Evolutionary conservation across 2,329 filamentous ascomycete species (phyloP).

Genomic region (Hymenoscyphus salicellus): DNA sequence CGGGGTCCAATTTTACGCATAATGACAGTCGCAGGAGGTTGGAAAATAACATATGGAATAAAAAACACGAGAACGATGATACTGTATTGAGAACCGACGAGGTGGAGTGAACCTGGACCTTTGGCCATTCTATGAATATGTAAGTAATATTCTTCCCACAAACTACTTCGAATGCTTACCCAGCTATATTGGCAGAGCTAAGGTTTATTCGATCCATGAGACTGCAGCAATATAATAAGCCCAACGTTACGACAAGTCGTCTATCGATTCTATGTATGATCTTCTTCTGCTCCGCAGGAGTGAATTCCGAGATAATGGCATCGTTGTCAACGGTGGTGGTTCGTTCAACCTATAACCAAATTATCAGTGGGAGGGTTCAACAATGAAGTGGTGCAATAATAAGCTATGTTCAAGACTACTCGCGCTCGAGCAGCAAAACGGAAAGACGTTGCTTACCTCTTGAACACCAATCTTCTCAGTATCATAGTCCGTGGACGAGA

Average conservation of each 20-base stretch:
- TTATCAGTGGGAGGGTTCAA: neutral
- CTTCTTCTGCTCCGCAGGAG: conserved; percentile 58
- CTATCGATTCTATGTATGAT: conserved; percentile 70
- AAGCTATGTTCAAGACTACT: neutral
- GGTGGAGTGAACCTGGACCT: conserved; percentile 13
- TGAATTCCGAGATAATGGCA: conserved; percentile 41
- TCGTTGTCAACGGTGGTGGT: conserved; percentile 15
- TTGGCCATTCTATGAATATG: conserved; percentile 20
- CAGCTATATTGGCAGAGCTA: conserved; percentile 69
- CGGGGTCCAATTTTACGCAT: conserved; percentile 65
- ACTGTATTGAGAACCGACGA: conserved; percentile 37
- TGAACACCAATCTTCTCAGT: conserved; percentile 10
- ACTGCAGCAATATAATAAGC: conserved; percentile 69
- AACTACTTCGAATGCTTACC: conserved; percentile 38
- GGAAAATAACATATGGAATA: conserved; percentile 68
- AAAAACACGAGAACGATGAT: conserved; percentile 72
- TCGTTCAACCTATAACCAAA: conserved; percentile 11
- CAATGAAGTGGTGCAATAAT: neutral
- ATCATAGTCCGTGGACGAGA: neutral
- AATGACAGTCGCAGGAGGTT: conserved; percentile 67
- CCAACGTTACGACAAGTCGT: conserved; percentile 59
- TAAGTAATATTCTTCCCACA: neutral
- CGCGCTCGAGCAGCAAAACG: neutral
- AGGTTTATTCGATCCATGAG: conserved; percentile 80
- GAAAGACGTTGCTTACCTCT: conserved; percentile 1